These are phyloP conservation scores for Phytophthora fragariaefolia DNA, from an alignment of 352 stramenopile species.

Conservation along the genomic window DNA sequence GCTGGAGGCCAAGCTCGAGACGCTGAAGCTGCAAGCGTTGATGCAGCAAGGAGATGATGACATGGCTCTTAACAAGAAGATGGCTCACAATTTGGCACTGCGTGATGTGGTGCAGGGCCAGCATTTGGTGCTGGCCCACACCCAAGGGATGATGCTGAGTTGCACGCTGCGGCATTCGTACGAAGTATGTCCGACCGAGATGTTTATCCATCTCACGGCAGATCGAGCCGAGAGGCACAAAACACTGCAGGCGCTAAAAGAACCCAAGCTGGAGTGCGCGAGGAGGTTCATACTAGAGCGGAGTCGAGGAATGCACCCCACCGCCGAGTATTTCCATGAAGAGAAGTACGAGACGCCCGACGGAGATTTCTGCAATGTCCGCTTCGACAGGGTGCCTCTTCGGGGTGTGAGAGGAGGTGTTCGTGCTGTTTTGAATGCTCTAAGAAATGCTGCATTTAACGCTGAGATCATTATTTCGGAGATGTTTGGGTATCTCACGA, in stretches of 20 bases:
- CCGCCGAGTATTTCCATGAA: slow-evolving; percentile 38
- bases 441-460: slow-evolving; percentile 51
- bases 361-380: slow-evolving; percentile 49
- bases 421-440: slow-evolving; percentile 43
- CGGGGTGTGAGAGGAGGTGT: slow-evolving; percentile 34
- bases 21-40: slow-evolving; percentile 27
- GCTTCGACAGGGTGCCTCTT: slow-evolving; percentile 53
- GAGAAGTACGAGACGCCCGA: slow-evolving; percentile 47
- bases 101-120: slow-evolving; percentile 32
- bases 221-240: slow-evolving; percentile 38
- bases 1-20: slow-evolving; percentile 31
- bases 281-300: slow-evolving; percentile 41
- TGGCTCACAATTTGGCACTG: slow-evolving; percentile 24
- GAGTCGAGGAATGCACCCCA: slow-evolving; percentile 35
- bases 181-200: slow-evolving; percentile 36
- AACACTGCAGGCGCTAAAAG: slow-evolving; percentile 34
- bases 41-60: slow-evolving; percentile 21
- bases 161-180: slow-evolving; percentile 28
- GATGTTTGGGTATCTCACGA: slow-evolving; percentile 50
- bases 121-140: slow-evolving; percentile 32
- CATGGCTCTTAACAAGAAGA: slow-evolving; percentile 1
- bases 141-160: slow-evolving; percentile 26
- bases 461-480: slow-evolving; percentile 72
- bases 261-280: slow-evolving; percentile 34
- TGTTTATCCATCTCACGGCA: slow-evolving; percentile 30